Evolutionary conservation across 2,329 filamentous ascomycete genomes (phyloP), one percentile per base, ranked within the genome.

Genomic region (Macrophomina pseudophaseolina): DNA sequence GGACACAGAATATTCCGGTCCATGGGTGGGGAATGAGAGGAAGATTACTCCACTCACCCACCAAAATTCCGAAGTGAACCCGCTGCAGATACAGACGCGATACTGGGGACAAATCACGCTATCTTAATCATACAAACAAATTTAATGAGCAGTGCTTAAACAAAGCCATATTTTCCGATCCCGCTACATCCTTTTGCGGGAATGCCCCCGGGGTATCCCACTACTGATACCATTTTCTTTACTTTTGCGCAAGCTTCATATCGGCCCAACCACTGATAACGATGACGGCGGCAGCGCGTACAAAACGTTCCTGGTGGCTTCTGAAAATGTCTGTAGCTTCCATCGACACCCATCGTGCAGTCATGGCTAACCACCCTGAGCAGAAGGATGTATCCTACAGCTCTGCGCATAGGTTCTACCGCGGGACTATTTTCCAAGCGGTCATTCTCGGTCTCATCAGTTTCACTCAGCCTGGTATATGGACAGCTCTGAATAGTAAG

Each of bases 381-480:
- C 33, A 38, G 18, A 56, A 56, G 11, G 23, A 4, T 2, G 2
- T 7, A 4, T 14, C n/a, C 12, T 8, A 9, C 18, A n/a, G 35
- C 18, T 18, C 33, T 2, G 35, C 18, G 18, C 30, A 38, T n/a
- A 32, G 69, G 44, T 73, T 71, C 69, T 84, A 81, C 69, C 79
- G 82, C 16, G 81, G 80, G 51, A 82, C 82, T 4, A 71, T 83
- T 0, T 83, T 81, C 72, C 81, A 83, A 66, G 81, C 81, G 59
- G 79, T 83, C 46, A 66, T 83, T 18, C 79, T 83, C 4, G 82
- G 82, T 23, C 68, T 80, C 54, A 79, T 79, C 23, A 79, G 78
- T 4, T 83, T 84, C 70, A 81, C 80, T 1, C 80, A 82, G 48
- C 81, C 81, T 0, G 82, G 81, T 2, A 81, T 84, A 28, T 84